phyloP scores from a whole-genome alignment of 148 eudicot genomes.

The Cornus kousa region DNA sequence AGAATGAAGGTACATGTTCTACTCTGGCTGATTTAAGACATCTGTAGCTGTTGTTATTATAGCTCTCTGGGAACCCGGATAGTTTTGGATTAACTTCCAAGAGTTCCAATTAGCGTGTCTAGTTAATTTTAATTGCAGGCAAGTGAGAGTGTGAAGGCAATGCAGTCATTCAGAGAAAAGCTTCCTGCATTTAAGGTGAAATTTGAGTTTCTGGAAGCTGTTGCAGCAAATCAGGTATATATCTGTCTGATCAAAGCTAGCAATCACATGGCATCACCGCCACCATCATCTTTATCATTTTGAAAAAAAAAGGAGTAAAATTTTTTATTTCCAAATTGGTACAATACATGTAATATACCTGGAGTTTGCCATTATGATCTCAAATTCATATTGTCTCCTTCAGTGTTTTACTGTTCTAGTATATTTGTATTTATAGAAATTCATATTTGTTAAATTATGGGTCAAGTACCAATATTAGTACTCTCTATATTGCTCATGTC shows the following conservation, averaged over 20 bases:
- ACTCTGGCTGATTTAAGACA: background rate
- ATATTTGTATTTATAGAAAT: background rate
- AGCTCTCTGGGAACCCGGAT: background rate
- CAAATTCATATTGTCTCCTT: too few relatives aligned
- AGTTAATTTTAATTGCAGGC: conserved; percentile 40
- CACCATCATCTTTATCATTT: background rate
- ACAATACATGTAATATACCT: too few relatives aligned
- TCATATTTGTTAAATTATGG: background rate
- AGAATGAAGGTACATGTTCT: conserved; percentile 52
- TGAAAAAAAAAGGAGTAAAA: too few relatives aligned
- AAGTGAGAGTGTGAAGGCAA: conserved; percentile 54
- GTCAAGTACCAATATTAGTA: background rate
- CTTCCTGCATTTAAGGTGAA: conserved; percentile 83
- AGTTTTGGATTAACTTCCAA: background rate
- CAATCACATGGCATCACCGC: background rate
- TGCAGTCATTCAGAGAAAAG: conserved; percentile 79
- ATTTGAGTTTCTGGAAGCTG: conserved; percentile 80
- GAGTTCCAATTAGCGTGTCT: background rate
- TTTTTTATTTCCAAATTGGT: too few relatives aligned
- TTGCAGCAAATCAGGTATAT: conserved; percentile 75
- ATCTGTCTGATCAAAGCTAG: background rate
- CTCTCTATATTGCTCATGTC: background rate
- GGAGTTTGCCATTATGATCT: too few relatives aligned
- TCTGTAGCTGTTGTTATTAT: conserved; percentile 7
- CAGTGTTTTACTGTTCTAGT: background rate